Base-by-base conservation (phyloP, 176 grass and related monocot genomes). In the Miscanthus lutarioriparius region DNA sequence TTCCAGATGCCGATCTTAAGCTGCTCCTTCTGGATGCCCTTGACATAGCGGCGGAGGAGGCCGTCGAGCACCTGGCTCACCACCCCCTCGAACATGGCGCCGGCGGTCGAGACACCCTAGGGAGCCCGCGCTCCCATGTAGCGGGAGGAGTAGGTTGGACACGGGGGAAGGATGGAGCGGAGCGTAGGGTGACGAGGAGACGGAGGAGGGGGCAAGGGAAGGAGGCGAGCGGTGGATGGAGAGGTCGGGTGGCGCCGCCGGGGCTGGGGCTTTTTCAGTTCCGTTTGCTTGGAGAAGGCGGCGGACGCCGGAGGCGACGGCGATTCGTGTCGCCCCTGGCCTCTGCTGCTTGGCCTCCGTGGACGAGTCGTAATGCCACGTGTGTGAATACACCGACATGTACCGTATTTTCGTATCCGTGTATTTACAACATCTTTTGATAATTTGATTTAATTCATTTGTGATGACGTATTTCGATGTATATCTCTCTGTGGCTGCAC, bases 1-100 rank as follows among this genome's bases (percentile, higher is more conserved):
- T 98, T 95, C 93, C 96, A 98, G 76, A 95, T 95, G 72, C 87
- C 91, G 78, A 98, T 98, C 82, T 92, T 98, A 70, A 98, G 96
- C 83, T 98, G 95, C 73, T 98, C 87, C 80, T 98, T 98, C 85
- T 95, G 93, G 86, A 98, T 95, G 83, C 92, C 92, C 84, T 92
- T 95, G 64, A 98, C 91, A 64, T 95, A 98, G 72, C 96, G 93
- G 45, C 96, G 83, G 69, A 98, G 96, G 82, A 94, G 92, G 51
- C 91, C 96, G 15, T 86, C 87, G 63, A 98, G 96, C 77, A 98
- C 96, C 75, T 93, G 91, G 89, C 91, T 98, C 69, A 98, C 96
- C 87, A 98, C 73, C 75, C 89, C 91, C 89, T 98, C 96, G 85
- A 98, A 98, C 96, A 98, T 98, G 85, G 73, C 40, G 85, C 79